Evolutionary conservation across 1,284 basidiomycete genomes (phyloP).

Genomic region (Cystobasidium pallidum): DNA sequence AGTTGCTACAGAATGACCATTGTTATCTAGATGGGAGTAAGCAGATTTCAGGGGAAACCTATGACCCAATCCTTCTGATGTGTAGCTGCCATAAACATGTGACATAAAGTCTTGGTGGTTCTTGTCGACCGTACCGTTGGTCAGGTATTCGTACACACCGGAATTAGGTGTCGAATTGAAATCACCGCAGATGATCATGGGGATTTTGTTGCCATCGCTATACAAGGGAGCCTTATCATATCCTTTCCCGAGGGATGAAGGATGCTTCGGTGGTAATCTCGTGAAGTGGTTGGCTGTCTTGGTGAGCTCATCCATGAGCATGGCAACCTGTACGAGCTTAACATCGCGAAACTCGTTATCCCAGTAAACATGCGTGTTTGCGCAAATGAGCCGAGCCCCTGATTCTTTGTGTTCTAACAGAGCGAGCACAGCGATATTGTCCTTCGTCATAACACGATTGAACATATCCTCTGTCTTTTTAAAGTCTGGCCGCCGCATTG

Average conservation of each 20-base stretch:
- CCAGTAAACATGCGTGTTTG: slow-evolving; percentile 93
- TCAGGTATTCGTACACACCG: slow-evolving; percentile 90
- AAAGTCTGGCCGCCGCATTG: slow-evolving; percentile 91
- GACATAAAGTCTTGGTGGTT: slow-evolving; percentile 92
- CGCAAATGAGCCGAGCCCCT: slow-evolving; percentile 83
- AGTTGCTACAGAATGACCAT: background rate
- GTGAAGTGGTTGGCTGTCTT: slow-evolving; percentile 85
- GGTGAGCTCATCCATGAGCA: slow-evolving; percentile 90
- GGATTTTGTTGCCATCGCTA: slow-evolving; percentile 82
- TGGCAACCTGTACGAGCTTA: slow-evolving; percentile 92
- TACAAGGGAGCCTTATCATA: slow-evolving; percentile 66
- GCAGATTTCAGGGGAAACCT: slow-evolving; percentile 79
- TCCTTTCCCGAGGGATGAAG: slow-evolving; percentile 54
- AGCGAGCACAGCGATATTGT: slow-evolving; percentile 88
- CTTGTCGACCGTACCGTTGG: slow-evolving; percentile 66
- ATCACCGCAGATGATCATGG: slow-evolving; percentile 88
- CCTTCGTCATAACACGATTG: slow-evolving; percentile 94
- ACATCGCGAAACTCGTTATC: slow-evolving; percentile 91
- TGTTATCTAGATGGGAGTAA: slow-evolving; percentile 70
- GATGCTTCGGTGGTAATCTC: slow-evolving; percentile 71
- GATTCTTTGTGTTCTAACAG: slow-evolving; percentile 84
- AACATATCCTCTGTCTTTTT: slow-evolving; percentile 99
- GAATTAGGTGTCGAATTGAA: slow-evolving; percentile 87
- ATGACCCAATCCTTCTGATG: slow-evolving; percentile 83
- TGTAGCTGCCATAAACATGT: slow-evolving; percentile 89